Evolutionary conservation across 192 early-diverging fungal genomes (phyloP), one percentile per base, ranked within the genome.

Genomic region (Coemansia sp.): DNA sequence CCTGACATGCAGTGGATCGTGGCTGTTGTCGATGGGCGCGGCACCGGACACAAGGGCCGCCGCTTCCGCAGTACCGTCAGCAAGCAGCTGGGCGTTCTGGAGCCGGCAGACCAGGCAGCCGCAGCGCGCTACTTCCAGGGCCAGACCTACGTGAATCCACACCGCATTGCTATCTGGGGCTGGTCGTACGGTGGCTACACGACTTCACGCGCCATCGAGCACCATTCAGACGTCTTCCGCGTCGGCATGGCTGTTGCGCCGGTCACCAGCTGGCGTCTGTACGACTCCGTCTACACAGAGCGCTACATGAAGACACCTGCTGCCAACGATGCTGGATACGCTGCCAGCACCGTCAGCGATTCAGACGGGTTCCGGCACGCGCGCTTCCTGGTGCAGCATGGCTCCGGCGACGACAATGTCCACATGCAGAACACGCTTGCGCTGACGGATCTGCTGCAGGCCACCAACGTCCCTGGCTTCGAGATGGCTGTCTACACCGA

Each of bases 181-280:
- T 99, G 96, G 92, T 94, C 91, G 2, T 99, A 92, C 71, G 96
- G 96, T 52, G 96, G 95, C 18, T 97, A 89, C 71, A 77, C 91
- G 75, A 89, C 94, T 0, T 61, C 89, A 34, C 96, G 96, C 68
- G 81, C 90, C 7, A 84, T 97, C 35, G 96, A 99, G 76, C 84
- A 87, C 4, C 82, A 96, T 68, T 86, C 86, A 13, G 92, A 92
- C 7, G 71, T 95, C 2, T 95, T 96, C 79, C 80, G 76, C 35
- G 82, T 91, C 2, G 95, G 89, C 15, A 92, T 99, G 86, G 86
- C 96, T 6, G 96, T 99, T 1, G 96, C 96, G 9, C 96, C 96
- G 6, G 96, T 99, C 12, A 96, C 94, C 4, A 91, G 93, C 72
- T 99, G 95, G 95, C 81, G 82, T 58, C 86, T 86, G 63, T 90